Percentiles rank a stretch among this genome's conserved stretches.
Evolutionary conservation across 768 basidiomycete genomes (phyloP).

Genomic region (Termitomyces sp.): DNA sequence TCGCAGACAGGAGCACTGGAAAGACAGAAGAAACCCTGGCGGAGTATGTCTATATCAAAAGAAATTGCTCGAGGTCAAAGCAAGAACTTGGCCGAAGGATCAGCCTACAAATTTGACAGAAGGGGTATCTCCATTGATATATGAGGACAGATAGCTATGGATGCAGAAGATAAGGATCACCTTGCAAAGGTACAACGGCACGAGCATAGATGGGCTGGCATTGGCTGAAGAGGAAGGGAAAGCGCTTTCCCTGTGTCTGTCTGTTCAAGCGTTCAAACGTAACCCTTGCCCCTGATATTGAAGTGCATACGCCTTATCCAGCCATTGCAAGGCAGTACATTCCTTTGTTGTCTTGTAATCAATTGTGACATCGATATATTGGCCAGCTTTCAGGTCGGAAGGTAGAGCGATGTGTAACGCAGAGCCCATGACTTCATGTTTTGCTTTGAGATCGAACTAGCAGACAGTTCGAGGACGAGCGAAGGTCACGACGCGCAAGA

Average conservation of each 20-base stretch:
- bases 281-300: neutral
- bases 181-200: slow-evolving; percentile 74
- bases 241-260: slow-evolving; percentile 80
- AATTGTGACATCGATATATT: slow-evolving; percentile 49
- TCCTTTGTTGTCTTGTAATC: slow-evolving; percentile 68
- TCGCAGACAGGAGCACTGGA: slow-evolving; percentile 82
- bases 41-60: slow-evolving; percentile 61
- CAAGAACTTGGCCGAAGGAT: slow-evolving; percentile 11
- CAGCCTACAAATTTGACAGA: slow-evolving; percentile 69
- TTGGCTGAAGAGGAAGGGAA: slow-evolving; percentile 89
- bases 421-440: slow-evolving; percentile 73
- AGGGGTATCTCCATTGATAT: slow-evolving; percentile 58
- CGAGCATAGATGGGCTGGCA: slow-evolving; percentile 91
- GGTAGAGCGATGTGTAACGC: slow-evolving; percentile 61
- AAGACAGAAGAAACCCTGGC: slow-evolving; percentile 74
- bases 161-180: slow-evolving; percentile 22
- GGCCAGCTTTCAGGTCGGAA: slow-evolving; percentile 31
- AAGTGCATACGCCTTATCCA: slow-evolving; percentile 62
- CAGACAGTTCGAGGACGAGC: neutral
- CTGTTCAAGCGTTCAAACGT: slow-evolving; percentile 17
- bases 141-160: neutral
- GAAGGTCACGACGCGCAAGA: neutral
- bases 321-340: slow-evolving; percentile 83
- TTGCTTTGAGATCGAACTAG: slow-evolving; percentile 49
- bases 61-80: neutral